Conservation (phyloP, 2,329 filamentous ascomycete genomes). For the Curvularia sp. region DNA sequence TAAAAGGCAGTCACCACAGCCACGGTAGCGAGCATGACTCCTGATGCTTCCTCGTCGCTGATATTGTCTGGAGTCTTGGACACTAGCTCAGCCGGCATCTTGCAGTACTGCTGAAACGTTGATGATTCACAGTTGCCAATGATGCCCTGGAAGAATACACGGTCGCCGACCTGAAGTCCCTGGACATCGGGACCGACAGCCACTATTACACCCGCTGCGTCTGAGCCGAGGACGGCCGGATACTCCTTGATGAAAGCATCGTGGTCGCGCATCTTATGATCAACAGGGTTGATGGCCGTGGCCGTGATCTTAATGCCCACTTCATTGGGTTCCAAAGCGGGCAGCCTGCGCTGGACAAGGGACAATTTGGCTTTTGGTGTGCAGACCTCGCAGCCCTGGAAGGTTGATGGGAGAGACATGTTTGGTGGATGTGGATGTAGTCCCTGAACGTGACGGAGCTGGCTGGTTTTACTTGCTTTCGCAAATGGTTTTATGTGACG, state of each 20-base stretch:
- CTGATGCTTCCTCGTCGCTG: neutral
- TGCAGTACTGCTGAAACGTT: neutral
- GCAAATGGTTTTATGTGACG: neutral
- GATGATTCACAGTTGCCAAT: neutral
- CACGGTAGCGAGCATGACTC: neutral
- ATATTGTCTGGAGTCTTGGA: conserved; percentile 2
- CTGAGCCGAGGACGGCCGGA: neutral
- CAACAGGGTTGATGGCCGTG: neutral
- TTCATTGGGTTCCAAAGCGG: neutral
- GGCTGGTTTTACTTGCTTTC: neutral
- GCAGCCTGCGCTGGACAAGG: neutral
- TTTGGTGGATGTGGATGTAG: neutral
- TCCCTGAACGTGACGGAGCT: neutral
- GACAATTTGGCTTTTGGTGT: neutral
- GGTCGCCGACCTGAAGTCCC: neutral
- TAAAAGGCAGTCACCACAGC: neutral
- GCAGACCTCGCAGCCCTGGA: neutral
- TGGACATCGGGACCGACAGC: neutral
- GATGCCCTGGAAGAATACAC: conserved; percentile 1
- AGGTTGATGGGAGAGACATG: neutral
- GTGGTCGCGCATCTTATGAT: conserved; percentile 1
- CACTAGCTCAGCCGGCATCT: conserved; percentile 2
- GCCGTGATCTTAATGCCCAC: conserved; percentile 1
- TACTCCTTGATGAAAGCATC: neutral
- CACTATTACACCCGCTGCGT: neutral